phyloP scores from a whole-genome alignment of 2,329 filamentous ascomycete species.

The Dothidotthia symphoricarpi region DNA sequence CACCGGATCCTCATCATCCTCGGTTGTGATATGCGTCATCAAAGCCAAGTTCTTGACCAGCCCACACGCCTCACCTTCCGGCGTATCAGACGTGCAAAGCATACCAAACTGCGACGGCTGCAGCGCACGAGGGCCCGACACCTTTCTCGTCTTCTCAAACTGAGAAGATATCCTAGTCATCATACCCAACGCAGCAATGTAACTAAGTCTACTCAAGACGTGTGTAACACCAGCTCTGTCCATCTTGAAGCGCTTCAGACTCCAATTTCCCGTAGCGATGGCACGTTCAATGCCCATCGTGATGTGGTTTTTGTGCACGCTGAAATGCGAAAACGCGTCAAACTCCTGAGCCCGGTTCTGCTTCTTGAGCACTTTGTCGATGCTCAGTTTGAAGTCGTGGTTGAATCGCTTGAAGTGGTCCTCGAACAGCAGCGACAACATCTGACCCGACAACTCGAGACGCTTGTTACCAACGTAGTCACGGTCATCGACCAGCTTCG shows the following conservation, averaged over 20 bases:
- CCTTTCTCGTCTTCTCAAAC: conserved; percentile 97
- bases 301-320: conserved; percentile 80
- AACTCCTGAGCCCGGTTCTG: conserved; percentile 85
- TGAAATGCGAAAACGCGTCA: conserved; percentile 81
- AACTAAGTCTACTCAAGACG: conserved; percentile 90
- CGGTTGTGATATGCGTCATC: conserved; percentile 99
- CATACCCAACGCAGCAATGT: conserved; percentile 96
- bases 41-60: conserved; percentile 95
- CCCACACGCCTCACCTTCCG: conserved; percentile 97
- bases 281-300: conserved; percentile 92
- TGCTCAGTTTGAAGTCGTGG: conserved; percentile 81
- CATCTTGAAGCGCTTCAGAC: conserved; percentile 97
- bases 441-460: conserved; percentile 88
- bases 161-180: conserved; percentile 99
- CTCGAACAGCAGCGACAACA: conserved; percentile 90
- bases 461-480: conserved; percentile 99
- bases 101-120: conserved; percentile 98
- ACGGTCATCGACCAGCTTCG: conserved; percentile 86
- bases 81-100: conserved; percentile 95
- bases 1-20: conserved; percentile 89
- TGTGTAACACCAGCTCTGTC: conserved; percentile 95
- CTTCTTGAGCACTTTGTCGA: conserved; percentile 95
- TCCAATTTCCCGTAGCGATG: conserved; percentile 98
- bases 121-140: conserved; percentile 89
- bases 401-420: conserved; percentile 97